A percentile compares a stretch with the other conserved stretches of the same genome.
phyloP scores from a whole-genome alignment of 768 basidiomycete genomes.

The Porphyrellus cyaneotinctus region DNA sequence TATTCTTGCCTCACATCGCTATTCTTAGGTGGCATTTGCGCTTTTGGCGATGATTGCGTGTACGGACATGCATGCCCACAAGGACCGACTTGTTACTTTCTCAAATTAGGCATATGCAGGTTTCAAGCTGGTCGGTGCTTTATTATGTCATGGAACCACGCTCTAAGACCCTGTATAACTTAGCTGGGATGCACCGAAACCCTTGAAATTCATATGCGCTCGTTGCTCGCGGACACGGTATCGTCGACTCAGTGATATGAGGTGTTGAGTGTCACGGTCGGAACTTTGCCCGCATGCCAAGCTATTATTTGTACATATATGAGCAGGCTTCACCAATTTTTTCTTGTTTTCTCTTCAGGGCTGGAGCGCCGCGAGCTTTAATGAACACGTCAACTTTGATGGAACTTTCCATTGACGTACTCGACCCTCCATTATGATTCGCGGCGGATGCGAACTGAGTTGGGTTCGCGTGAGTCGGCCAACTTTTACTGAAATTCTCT shows the following conservation, averaged over 20 bases:
- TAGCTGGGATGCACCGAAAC: conserved; percentile 41
- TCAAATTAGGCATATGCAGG: conserved; percentile 56
- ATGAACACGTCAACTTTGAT: conserved; percentile 32
- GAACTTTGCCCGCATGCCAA: conserved; percentile 8
- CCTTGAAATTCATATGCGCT: conserved; percentile 15
- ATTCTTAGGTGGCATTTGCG: conserved; percentile 47
- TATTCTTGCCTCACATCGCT: not conserved
- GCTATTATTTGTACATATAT: conserved; percentile 37
- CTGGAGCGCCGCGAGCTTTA: conserved; percentile 18
- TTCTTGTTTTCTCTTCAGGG: conserved; percentile 25
- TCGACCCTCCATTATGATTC: conserved; percentile 24
- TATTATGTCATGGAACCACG: conserved; percentile 5
- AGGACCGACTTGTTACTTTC: conserved; percentile 48
- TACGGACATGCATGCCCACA: conserved; percentile 37
- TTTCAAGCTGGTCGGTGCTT: conserved; percentile 52
- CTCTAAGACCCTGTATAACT: conserved; percentile 9
- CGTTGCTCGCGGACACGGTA: conserved; percentile 6
- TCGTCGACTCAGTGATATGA: conserved; percentile 11
- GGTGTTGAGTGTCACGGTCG: conserved; percentile 6
- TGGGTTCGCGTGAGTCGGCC: conserved; percentile 28
- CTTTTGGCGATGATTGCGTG: conserved; percentile 58
- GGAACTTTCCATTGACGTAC: conserved; percentile 35
- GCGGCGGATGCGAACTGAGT: conserved; percentile 25
- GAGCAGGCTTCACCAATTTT: conserved; percentile 21
- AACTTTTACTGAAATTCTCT: conserved; percentile 24